Evolutionary conservation across 2,329 filamentous ascomycete genomes (phyloP).

Genomic region (Aspergillus amoenus): DNA sequence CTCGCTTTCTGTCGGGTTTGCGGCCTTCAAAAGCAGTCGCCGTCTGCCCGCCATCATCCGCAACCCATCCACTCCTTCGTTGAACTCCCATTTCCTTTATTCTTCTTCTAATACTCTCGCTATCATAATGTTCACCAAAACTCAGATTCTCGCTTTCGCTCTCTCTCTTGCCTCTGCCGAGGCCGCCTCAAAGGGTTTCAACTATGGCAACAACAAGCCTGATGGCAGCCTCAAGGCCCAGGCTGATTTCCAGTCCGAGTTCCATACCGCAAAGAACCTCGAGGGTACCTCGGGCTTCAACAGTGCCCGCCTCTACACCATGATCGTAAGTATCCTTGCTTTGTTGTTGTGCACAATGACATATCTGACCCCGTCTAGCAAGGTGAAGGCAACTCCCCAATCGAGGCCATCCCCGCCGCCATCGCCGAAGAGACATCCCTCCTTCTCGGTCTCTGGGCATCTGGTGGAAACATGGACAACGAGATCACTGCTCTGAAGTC

Average conservation of each 20-base stretch:
- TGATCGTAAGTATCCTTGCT: conserved; percentile 45
- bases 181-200: conserved; percentile 48
- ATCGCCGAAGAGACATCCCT: conserved; percentile 76
- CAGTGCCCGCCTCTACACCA: conserved; percentile 60
- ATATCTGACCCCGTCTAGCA: conserved; percentile 20
- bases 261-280: conserved; percentile 42
- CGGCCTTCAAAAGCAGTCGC: background rate
- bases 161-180: conserved; percentile 34
- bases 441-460: conserved; percentile 82
- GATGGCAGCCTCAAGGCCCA: conserved; percentile 44
- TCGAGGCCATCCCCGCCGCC: conserved; percentile 75
- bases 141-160: conserved; percentile 34
- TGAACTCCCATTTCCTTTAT: conserved; percentile 4
- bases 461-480: conserved; percentile 68
- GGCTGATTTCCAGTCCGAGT: conserved; percentile 45
- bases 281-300: conserved; percentile 43
- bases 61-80: conserved; percentile 12
- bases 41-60: background rate
- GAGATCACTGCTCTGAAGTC: conserved; percentile 71
- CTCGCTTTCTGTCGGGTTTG: background rate
- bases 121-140: conserved; percentile 24
- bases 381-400: conserved; percentile 60
- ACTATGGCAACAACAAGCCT: conserved; percentile 45
- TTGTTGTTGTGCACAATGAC: too few species aligned
- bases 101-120: conserved; percentile 10